Evolutionary conservation across 2,329 filamentous ascomycete species (phyloP).

Genomic region (Cytospora schulzeri): DNA sequence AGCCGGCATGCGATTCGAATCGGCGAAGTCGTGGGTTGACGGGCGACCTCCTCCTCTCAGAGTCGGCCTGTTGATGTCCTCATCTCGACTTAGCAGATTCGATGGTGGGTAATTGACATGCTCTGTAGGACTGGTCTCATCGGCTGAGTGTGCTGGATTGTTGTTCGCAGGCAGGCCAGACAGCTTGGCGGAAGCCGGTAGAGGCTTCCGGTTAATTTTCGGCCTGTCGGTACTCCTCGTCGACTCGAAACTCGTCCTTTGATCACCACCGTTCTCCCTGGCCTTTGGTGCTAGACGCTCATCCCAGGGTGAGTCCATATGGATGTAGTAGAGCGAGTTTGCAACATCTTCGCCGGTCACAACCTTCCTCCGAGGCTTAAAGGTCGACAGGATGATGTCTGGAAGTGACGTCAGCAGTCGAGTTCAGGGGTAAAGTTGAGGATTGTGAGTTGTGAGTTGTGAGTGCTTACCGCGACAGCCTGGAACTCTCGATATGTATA

Average conservation of each 20-base stretch:
- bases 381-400: constrained; percentile 91
- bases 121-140: neutral
- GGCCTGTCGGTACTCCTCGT: constrained; percentile 34
- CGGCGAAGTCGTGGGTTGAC: neutral
- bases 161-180: constrained; percentile 10
- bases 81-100: constrained; percentile 19
- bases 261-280: constrained; percentile 37
- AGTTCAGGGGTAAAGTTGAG: constrained; percentile 13
- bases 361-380: constrained; percentile 86
- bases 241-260: constrained; percentile 49
- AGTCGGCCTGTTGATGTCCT: constrained; percentile 29
- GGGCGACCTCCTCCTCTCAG: constrained; percentile 1
- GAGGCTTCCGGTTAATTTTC: constrained; percentile 54
- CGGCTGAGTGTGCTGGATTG: neutral
- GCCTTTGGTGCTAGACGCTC: constrained; percentile 37
- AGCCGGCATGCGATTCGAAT: constrained; percentile 9
- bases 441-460: constrained; percentile 27
- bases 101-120: constrained; percentile 2
- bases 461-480: constrained; percentile 74
- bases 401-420: constrained; percentile 27
- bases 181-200: constrained; percentile 41
- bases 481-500: constrained; percentile 93
- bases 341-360: constrained; percentile 86
- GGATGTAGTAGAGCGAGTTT: constrained; percentile 88
- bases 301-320: constrained; percentile 70